Conservation (phyloP, 1,284 basidiomycete species). For the Cutaneotrichosporon dermatis region DNA sequence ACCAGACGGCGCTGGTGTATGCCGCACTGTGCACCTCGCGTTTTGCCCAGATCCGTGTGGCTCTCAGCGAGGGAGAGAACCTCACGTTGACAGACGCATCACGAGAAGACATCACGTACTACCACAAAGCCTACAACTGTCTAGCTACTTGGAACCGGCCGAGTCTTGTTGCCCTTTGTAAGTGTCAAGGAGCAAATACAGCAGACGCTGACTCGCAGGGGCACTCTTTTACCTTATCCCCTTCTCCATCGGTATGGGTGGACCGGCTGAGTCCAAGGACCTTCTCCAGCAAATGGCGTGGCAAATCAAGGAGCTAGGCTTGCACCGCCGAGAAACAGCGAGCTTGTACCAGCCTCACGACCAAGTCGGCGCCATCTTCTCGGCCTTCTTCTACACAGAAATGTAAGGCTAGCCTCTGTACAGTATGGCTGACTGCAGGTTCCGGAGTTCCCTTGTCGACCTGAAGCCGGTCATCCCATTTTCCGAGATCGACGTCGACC, state of each 20-base stretch:
- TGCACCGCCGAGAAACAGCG: constrained; percentile 22
- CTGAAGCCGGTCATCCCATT: constrained; percentile 21
- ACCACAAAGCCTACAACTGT: constrained; percentile 21
- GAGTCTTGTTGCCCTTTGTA: constrained; percentile 24
- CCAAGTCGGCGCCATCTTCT: constrained; percentile 21
- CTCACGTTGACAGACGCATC: neutral
- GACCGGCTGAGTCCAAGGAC: constrained; percentile 20
- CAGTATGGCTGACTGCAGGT: constrained; percentile 10
- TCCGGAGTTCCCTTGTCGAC: constrained; percentile 22
- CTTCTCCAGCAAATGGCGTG: constrained; percentile 27
- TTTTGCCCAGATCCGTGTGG: constrained; percentile 13
- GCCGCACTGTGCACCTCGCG: constrained; percentile 21
- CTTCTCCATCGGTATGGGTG: constrained; percentile 21
- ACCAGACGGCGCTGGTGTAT: constrained; percentile 23
- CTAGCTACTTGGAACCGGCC: constrained; percentile 24
- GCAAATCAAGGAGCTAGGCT: constrained; percentile 26
- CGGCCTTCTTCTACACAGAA: constrained; percentile 26
- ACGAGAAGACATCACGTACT: constrained; percentile 33
- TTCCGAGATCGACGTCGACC: constrained; percentile 26
- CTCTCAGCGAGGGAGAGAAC: neutral
- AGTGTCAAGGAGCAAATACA: neutral
- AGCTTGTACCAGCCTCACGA: constrained; percentile 23
- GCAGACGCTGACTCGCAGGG: constrained; percentile 3
- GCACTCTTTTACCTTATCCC: constrained; percentile 25
- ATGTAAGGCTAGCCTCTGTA: constrained; percentile 7